Base-by-base conservation (phyloP, 305 asterid species). In the Fraxinus albicans region DNA sequence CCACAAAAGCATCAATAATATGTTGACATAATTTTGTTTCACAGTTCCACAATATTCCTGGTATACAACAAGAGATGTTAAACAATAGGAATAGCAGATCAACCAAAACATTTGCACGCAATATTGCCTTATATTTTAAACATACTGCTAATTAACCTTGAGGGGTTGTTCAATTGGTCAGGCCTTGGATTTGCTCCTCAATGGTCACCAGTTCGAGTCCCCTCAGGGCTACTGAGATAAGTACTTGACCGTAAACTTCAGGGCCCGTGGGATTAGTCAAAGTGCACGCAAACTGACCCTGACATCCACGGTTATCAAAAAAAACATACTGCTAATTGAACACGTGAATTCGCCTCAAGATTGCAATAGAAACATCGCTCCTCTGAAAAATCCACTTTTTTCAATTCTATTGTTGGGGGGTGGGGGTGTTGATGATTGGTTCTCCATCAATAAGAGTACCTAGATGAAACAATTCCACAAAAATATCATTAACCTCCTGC, bases 311-410 rank as follows among this genome's bases (percentile, higher is more conserved):
- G 34, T 31, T 31, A 31, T 31, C 0, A 31, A 31, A 31, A 31
- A 31, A 31, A 31, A 25, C 27, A 25, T 25, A 25, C 27, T 25
- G 27, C 27, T 25, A 25, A 25, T 25, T 25, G 97, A 86, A 98
- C 98, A 55, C 94, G 94, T 31, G 99, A 96, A 36, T 91, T 94
- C 81, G 96, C 93, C 89, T 96, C 99, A n/a, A 96, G 98, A 77
- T 85, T 89, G 89, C 89, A 80, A 90, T 96, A 96, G 91, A 94
- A 96, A 67, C 89, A 90, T 13, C 97, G 92, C 85, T 96, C 98
- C 88, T 93, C 97, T 6, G 98, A 93, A 87, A 96, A 94, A 65
- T 94, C 98, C 89, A 96, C 88, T 73, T 89, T 91, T 82, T 86
- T 92, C 91, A 96, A 86, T 79, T 90, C 91, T 75, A 94, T 87